Evolutionary conservation across 108 stramenopile species (phyloP).

Genomic region (Stephanodiscus minutulus): DNA sequence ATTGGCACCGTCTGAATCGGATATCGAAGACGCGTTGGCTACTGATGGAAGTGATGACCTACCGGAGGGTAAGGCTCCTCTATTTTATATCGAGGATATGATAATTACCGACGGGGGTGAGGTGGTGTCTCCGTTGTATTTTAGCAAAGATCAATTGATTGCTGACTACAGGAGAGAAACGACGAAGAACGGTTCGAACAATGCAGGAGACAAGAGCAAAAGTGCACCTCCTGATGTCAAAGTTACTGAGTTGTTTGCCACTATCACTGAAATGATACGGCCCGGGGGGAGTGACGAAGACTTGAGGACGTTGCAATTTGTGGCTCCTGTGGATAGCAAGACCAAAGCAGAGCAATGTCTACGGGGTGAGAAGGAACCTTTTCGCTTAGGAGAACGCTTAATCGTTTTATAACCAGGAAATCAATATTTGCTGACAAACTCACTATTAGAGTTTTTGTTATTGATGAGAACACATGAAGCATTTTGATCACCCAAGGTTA

Average conservation of each 20-base stretch:
- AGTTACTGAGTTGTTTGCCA: constrained; percentile 76
- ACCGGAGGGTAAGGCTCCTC: constrained; percentile 81
- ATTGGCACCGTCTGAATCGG: constrained; percentile 62
- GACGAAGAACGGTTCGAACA: constrained; percentile 27
- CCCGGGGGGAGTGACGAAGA: constrained; percentile 63
- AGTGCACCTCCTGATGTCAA: constrained; percentile 41
- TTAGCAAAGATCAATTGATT: constrained; percentile 65
- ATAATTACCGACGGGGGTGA: constrained; percentile 30
- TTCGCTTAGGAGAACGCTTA: constrained; percentile 64
- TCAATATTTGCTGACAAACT: no score
- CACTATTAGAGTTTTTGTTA: no score
- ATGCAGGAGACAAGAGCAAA: neutral
- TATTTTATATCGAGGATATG: constrained; percentile 82
- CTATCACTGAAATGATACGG: constrained; percentile 58
- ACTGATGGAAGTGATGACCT: constrained; percentile 60
- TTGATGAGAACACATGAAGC: no score
- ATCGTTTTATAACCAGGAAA: constrained; percentile 56
- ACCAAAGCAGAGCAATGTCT: constrained; percentile 55
- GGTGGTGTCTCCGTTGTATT: constrained; percentile 61
- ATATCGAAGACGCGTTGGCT: constrained; percentile 72
- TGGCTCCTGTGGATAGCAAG: constrained; percentile 66
- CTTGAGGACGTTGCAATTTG: constrained; percentile 55
- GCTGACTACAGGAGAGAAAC: constrained; percentile 51
- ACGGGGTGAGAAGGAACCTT: constrained; percentile 70
- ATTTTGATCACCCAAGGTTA: no score